Conservation (phyloP, 2,329 filamentous ascomycete species). For the Trichothecium sympodiale region DNA sequence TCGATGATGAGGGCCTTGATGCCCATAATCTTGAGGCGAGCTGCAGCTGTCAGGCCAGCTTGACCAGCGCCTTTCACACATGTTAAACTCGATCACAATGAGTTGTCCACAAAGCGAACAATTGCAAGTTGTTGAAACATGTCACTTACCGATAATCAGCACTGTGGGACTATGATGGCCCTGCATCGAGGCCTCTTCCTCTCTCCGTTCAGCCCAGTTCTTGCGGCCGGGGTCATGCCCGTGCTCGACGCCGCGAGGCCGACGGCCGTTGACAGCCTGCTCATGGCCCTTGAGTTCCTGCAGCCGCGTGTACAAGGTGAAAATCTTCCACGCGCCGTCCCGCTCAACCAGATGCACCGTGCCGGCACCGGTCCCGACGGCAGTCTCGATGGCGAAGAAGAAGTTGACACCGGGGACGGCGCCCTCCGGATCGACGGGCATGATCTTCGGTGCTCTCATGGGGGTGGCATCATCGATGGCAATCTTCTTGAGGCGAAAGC, state of each 20-base stretch:
- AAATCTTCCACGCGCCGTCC: conserved; percentile 38
- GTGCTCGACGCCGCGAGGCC: conserved; percentile 39
- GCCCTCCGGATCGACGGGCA: conserved; percentile 6
- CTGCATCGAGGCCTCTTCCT: conserved; percentile 4
- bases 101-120: no score
- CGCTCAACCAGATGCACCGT: conserved; percentile 8
- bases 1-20: conserved; percentile 33
- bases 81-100: no score
- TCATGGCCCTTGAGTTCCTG: conserved; percentile 36
- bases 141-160: conserved; percentile 9
- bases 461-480: conserved; percentile 1
- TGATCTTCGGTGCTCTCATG: conserved; percentile 1
- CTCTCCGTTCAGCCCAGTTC: conserved; percentile 11
- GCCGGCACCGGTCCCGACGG: conserved; percentile 7
- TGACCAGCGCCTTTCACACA: conserved; percentile 13
- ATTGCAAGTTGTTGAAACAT: no score
- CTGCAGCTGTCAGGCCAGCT: conserved; percentile 29
- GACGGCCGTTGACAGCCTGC: conserved; percentile 27
- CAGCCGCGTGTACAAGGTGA: conserved; percentile 45
- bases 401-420: conserved; percentile 8
- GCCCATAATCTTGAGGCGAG: conserved; percentile 33
- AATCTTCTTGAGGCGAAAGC: conserved; percentile 20
- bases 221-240: conserved; percentile 7
- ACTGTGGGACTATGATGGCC: conserved; percentile 8
- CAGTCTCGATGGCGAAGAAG: conserved; percentile 9